phyloP scores from a whole-genome alignment of 2,329 filamentous ascomycete species.

The Neofusicoccum sp. region DNA sequence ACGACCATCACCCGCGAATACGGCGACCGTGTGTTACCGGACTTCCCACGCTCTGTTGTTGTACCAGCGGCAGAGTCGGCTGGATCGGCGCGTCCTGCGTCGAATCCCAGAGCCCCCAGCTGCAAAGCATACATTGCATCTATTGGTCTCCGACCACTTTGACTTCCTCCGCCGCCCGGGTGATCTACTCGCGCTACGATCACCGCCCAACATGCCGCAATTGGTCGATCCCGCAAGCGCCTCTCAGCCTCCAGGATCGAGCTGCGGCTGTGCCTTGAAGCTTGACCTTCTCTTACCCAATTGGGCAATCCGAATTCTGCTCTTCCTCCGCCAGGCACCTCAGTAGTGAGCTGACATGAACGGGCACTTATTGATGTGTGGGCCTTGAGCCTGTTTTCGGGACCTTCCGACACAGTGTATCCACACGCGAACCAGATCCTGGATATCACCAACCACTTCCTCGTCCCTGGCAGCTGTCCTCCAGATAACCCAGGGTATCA shows the following conservation, averaged over 20 bases:
- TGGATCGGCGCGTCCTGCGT: too few species aligned
- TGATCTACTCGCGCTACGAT: neutral
- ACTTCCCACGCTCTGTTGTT: too few species aligned
- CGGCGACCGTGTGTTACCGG: too few species aligned
- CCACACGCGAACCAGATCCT: conserved; percentile 46
- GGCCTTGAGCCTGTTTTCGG: conserved; percentile 40
- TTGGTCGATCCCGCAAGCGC: neutral
- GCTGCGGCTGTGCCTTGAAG: neutral
- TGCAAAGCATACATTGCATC: neutral
- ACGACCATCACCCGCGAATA: too few species aligned
- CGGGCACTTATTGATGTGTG: conserved; percentile 46
- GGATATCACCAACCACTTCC: conserved; percentile 35
- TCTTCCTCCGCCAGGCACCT: neutral
- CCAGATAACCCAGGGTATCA: conserved; percentile 39
- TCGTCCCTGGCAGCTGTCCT: conserved; percentile 36
- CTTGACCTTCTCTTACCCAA: neutral
- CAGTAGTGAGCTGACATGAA: neutral
- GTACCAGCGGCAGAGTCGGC: too few species aligned
- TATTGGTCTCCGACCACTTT: neutral
- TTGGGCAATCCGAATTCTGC: neutral
- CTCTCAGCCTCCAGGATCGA: neutral
- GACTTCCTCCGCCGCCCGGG: neutral
- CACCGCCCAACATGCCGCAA: neutral
- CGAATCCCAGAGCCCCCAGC: too few species aligned
- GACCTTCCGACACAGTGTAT: conserved; percentile 43